A percentile compares a stretch with the other conserved stretches of the same genome.
phyloP scores from a whole-genome alignment of 441 rosid genomes.

The Euphorbia corollata region DNA sequence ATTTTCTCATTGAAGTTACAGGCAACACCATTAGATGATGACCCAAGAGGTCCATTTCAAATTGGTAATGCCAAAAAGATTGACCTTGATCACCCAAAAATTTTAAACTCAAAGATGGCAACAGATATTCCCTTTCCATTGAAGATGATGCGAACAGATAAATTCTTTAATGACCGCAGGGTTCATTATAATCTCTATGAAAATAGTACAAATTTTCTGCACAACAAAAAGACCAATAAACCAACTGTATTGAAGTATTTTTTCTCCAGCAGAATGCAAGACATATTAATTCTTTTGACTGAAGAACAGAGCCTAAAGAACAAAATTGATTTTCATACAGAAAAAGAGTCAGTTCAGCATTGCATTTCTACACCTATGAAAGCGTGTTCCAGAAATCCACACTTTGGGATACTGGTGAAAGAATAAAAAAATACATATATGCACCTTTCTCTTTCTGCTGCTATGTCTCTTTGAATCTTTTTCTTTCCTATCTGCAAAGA shows the following conservation, averaged over 20 bases:
- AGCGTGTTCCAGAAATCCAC: background rate
- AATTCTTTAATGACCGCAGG: background rate
- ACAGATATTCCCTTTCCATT: background rate
- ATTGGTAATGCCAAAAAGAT: slow-evolving; percentile 2
- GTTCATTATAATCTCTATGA: background rate
- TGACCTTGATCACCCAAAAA: slow-evolving; percentile 1
- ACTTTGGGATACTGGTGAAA: background rate
- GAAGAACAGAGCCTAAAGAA: background rate
- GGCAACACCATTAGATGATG: no score
- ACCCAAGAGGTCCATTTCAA: background rate
- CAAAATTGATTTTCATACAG: background rate
- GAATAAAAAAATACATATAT: slow-evolving; percentile 11
- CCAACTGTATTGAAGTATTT: background rate
- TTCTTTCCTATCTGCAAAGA: slow-evolving; percentile 66
- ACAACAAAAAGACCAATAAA: background rate
- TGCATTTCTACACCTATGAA: background rate
- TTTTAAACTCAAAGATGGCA: background rate
- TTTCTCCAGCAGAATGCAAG: background rate
- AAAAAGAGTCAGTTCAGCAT: background rate
- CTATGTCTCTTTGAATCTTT: slow-evolving; percentile 67
- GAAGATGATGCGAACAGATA: background rate
- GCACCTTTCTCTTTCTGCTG: slow-evolving; percentile 86
- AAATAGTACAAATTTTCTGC: background rate
- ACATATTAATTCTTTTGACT: background rate
- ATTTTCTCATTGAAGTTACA: background rate